Percentiles rank a stretch among this genome's conserved stretches.
phyloP scores from a whole-genome alignment of 2,329 filamentous ascomycete genomes.

The Fusarium sp. region DNA sequence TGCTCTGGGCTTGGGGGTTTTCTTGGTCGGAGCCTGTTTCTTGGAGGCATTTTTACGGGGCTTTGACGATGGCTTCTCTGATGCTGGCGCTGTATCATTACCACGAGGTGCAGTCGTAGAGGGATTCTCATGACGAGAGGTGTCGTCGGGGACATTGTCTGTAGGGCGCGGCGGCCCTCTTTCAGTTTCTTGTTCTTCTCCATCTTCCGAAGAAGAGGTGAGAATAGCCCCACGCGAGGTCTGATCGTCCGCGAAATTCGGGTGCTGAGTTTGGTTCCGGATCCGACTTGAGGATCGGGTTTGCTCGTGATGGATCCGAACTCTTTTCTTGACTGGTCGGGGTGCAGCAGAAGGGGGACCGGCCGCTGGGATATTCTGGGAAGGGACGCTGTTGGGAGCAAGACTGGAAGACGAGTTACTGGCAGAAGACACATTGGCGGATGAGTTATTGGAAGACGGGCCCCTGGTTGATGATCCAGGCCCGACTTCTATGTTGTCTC shows the following conservation, averaged over 20 bases:
- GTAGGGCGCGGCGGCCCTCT: neutral
- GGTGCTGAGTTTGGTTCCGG: neutral
- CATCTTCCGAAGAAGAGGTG: neutral
- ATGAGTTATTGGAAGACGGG: neutral
- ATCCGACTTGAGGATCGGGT: neutral
- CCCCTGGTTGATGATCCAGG: neutral
- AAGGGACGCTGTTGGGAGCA: neutral
- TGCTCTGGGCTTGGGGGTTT: neutral
- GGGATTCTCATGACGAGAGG: neutral
- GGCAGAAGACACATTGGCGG: neutral
- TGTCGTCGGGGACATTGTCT: neutral
- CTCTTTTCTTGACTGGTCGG: neutral
- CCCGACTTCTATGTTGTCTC: neutral
- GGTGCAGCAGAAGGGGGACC: neutral
- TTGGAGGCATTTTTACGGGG: neutral
- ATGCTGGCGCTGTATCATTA: neutral
- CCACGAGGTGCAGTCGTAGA: neutral
- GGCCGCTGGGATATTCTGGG: neutral
- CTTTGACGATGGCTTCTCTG: neutral
- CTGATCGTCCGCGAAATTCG: neutral
- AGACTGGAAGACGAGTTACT: neutral
- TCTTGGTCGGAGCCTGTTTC: neutral
- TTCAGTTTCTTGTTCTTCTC: neutral
- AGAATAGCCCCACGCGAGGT: neutral
- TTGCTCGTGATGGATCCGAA: neutral